phyloP scores from a whole-genome alignment of 495 filamentous ascomycete species.

The Penicillium verhagenii region DNA sequence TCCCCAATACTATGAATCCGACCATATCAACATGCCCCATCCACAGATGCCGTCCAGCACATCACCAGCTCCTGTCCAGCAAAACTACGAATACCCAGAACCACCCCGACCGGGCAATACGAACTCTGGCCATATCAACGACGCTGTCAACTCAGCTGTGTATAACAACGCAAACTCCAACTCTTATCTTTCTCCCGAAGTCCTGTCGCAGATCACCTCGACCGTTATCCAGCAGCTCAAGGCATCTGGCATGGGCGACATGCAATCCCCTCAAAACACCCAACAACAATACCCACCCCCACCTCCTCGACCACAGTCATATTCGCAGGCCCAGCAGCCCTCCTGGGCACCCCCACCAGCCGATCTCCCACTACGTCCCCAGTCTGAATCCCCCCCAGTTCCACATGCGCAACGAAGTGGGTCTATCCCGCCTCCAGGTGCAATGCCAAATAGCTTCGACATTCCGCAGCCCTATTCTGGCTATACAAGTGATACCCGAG shows the following conservation, averaged over 20 bases:
- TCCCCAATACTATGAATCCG: slow-evolving; percentile 33
- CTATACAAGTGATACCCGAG: slow-evolving; percentile 24
- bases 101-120: slow-evolving; percentile 10
- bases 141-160: slow-evolving; percentile 50
- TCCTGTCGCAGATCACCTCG: slow-evolving; percentile 51
- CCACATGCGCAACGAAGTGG: slow-evolving; percentile 12
- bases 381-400: slow-evolving; percentile 30
- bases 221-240: slow-evolving; percentile 55
- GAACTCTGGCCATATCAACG: slow-evolving; percentile 36
- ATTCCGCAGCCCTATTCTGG: slow-evolving; percentile 28
- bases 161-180: slow-evolving; percentile 30
- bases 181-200: slow-evolving; percentile 46
- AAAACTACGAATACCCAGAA: slow-evolving; percentile 21
- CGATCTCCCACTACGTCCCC: slow-evolving; percentile 27
- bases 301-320: slow-evolving; percentile 26
- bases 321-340: slow-evolving; percentile 22
- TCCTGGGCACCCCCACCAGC: slow-evolving; percentile 25
- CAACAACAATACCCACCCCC: slow-evolving; percentile 5
- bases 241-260: slow-evolving; percentile 39
- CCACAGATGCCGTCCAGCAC: slow-evolving; percentile 31
- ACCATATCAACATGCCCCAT: slow-evolving; percentile 44
- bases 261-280: slow-evolving; percentile 15
- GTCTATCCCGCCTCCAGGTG: slow-evolving; percentile 21
- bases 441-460: slow-evolving; percentile 30
- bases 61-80: slow-evolving; percentile 23